Conservation (phyloP, 2,329 filamentous ascomycete species). For the Microsporum audouinii region DNA sequence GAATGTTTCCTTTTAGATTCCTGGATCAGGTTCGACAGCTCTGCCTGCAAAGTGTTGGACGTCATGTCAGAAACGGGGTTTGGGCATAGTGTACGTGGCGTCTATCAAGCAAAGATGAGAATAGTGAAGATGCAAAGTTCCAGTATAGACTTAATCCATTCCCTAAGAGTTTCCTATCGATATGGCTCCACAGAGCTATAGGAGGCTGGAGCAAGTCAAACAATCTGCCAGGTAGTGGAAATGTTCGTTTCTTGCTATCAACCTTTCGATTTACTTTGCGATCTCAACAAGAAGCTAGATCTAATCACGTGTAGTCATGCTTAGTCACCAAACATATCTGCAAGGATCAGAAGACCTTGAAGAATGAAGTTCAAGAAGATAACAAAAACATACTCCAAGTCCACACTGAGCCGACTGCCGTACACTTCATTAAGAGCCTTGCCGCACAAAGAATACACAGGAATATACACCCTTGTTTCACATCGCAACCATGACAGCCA, state of each 20-base stretch:
- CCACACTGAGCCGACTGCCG: background rate
- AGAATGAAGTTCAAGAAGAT: no score
- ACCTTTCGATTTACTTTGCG: background rate
- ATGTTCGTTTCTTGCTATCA: background rate
- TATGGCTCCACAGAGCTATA: background rate
- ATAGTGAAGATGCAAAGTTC: background rate
- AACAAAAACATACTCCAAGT: no score
- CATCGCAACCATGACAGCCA: slow-evolving; percentile 45
- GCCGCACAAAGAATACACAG: background rate
- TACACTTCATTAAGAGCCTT: background rate
- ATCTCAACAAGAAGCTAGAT: background rate
- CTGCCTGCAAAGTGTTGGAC: slow-evolving; percentile 74
- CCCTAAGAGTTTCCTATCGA: background rate
- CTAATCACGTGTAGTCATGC: no score
- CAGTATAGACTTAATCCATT: background rate
- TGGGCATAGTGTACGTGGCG: slow-evolving; percentile 6
- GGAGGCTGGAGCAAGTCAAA: background rate
- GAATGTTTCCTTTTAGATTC: slow-evolving; percentile 93
- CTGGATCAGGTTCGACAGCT: slow-evolving; percentile 82
- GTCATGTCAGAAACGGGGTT: slow-evolving; percentile 56
- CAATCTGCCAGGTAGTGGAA: background rate
- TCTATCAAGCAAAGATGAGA: background rate
- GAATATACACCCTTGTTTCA: background rate
- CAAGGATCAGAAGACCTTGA: no score
- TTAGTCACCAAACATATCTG: no score